These are phyloP conservation scores for Aspergillus novoparasiticus DNA, from an alignment of 2,329 filamentous ascomycete genomes.

Conservation along the genomic window DNA sequence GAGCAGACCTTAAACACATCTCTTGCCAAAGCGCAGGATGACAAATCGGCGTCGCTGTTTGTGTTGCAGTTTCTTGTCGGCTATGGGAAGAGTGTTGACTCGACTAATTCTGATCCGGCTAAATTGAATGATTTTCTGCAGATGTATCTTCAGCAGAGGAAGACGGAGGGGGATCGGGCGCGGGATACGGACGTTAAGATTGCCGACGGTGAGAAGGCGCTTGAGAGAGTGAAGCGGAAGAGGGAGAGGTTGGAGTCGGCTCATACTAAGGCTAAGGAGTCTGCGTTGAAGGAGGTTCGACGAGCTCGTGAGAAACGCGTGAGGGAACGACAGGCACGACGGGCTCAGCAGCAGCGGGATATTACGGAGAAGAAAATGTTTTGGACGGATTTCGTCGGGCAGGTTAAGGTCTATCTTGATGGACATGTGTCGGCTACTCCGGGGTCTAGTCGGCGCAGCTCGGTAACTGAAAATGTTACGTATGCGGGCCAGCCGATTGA, in stretches of 20 bases:
- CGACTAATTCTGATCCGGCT: constrained; percentile 31
- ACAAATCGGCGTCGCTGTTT: constrained; percentile 25
- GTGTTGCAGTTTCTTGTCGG: constrained; percentile 35
- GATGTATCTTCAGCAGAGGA: constrained; percentile 36
- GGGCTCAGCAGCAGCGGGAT: constrained; percentile 28
- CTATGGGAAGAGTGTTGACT: constrained; percentile 37
- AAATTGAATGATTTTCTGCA: constrained; percentile 39
- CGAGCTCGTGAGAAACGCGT: constrained; percentile 19
- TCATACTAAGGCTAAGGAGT: constrained; percentile 25
- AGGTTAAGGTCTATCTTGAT: constrained; percentile 41
- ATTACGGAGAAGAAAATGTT: constrained; percentile 38
- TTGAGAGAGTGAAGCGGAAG: constrained; percentile 17
- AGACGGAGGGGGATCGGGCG: constrained; percentile 28
- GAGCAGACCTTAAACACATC: constrained; percentile 34
- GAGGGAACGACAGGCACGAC: constrained; percentile 18
- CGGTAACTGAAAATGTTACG: constrained; percentile 23
- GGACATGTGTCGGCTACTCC: constrained; percentile 18
- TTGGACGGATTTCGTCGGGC: constrained; percentile 36
- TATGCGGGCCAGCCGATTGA: constrained; percentile 24
- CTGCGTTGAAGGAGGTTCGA: constrained; percentile 22
- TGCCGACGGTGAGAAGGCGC: constrained; percentile 27
- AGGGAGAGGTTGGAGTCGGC: not conserved
- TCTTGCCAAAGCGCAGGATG: constrained; percentile 34
- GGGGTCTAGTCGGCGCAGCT: constrained; percentile 20
- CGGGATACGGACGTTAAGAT: constrained; percentile 28